phyloP scores from a whole-genome alignment of 176 grass and related monocot species.

The Aegilops sharonensis region DNA sequence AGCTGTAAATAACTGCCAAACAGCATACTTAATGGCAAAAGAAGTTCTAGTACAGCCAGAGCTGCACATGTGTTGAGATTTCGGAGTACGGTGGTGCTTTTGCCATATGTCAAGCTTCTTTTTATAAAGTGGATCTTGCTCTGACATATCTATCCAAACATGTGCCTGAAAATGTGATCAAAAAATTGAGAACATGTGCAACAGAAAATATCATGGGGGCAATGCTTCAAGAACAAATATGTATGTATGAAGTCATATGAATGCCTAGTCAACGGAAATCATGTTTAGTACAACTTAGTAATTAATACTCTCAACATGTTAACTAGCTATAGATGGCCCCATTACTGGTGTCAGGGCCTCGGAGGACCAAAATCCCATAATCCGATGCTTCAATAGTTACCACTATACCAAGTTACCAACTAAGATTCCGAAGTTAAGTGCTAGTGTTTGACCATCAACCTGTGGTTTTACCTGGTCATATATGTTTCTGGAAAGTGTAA shows the following conservation, averaged over 20 bases:
- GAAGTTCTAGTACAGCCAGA: conserved; percentile 10
- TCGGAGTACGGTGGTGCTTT: conserved; percentile 47
- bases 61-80: conserved; percentile 26
- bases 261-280: neutral
- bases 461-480: conserved; percentile 70
- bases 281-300: neutral
- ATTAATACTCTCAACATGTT: neutral
- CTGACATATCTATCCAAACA: conserved; percentile 51
- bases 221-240: conserved; percentile 8
- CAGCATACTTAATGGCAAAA: conserved; percentile 72
- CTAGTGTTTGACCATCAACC: neutral
- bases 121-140: conserved; percentile 46
- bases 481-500: conserved; percentile 68
- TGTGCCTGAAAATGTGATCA: conserved; percentile 41
- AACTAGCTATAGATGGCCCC: neutral
- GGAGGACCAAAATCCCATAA: neutral
- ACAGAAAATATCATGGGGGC: neutral
- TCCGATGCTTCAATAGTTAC: neutral
- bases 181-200: neutral
- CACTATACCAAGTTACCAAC: neutral
- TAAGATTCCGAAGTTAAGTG: neutral
- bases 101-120: conserved; percentile 53
- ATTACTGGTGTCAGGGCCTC: neutral
- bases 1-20: neutral
- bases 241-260: neutral